A percentile compares a stretch with the other conserved stretches of the same genome.
These are phyloP conservation scores for Rubia peregrina DNA, from an alignment of 305 asterid species.

Conservation along the genomic window DNA sequence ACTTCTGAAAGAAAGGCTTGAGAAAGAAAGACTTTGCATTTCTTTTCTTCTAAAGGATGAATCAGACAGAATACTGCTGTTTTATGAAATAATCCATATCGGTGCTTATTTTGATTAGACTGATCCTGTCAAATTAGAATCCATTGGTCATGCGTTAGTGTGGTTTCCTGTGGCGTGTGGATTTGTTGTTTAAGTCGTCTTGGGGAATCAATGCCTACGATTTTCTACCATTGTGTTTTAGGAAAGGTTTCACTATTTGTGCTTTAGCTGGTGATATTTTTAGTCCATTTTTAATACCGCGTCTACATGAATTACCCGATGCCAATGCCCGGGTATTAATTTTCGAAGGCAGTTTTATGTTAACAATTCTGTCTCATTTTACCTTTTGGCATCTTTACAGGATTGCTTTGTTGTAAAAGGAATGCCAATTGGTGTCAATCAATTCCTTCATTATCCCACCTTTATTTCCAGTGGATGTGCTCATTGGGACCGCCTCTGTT, in stretches of 20 bases:
- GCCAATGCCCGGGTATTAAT: not conserved
- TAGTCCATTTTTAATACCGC: not conserved
- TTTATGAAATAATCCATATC: not conserved
- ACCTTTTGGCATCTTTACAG: not conserved
- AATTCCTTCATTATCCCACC: not conserved
- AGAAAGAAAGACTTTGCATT: not conserved
- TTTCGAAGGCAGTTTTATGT: not conserved
- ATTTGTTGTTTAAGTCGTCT: not conserved
- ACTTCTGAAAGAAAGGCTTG: not conserved
- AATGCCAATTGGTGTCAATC: not conserved
- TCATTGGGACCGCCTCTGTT: constrained; percentile 1
- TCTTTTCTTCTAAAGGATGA: not conserved
- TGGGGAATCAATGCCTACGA: too few relatives aligned
- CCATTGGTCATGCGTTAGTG: not conserved
- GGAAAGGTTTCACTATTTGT: not conserved
- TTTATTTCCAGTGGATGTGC: constrained; percentile 1
- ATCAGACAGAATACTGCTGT: not conserved
- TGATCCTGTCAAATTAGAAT: not conserved
- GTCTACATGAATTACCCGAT: not conserved
- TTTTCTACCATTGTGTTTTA: too few relatives aligned
- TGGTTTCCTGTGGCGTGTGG: not conserved
- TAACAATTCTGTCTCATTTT: not conserved
- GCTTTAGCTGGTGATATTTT: not conserved
- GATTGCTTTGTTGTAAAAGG: not conserved
- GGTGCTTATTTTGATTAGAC: not conserved